Evolutionary conservation across 495 filamentous ascomycete species (phyloP).

Genomic region (Penicillium diatomitis): DNA sequence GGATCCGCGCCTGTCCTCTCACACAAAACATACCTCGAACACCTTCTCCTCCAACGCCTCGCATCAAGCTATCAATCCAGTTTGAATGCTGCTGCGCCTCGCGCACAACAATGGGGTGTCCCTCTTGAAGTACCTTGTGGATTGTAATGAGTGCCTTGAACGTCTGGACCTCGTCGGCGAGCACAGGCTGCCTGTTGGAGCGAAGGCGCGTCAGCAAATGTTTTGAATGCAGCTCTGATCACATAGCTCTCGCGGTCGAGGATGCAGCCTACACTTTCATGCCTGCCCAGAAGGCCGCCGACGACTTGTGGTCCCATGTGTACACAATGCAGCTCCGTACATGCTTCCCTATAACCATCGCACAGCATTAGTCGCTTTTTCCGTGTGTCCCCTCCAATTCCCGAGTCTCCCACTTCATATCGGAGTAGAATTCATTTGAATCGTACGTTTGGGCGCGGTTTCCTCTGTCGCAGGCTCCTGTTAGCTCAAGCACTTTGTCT

Average conservation of each 20-base stretch:
- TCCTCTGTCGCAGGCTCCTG: slow-evolving; percentile 52
- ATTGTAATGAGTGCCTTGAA: slow-evolving; percentile 89
- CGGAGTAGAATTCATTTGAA: not conserved
- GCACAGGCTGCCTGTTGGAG: slow-evolving; percentile 69
- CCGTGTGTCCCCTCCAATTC: no score
- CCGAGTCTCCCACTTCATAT: no score
- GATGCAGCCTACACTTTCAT: slow-evolving; percentile 80
- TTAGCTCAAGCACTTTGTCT: slow-evolving; percentile 17
- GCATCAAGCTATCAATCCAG: slow-evolving; percentile 88
- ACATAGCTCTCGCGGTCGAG: not conserved
- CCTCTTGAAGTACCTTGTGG: slow-evolving; percentile 95
- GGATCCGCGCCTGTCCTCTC: no score
- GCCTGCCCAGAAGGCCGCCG: slow-evolving; percentile 89
- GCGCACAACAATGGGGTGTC: slow-evolving; percentile 75
- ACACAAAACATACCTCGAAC: slow-evolving; percentile 50
- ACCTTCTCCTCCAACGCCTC: slow-evolving; percentile 78
- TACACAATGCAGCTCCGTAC: slow-evolving; percentile 97
- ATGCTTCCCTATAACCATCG: slow-evolving; percentile 65
- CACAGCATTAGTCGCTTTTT: slow-evolving; percentile 4
- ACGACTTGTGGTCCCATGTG: slow-evolving; percentile 99
- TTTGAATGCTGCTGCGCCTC: slow-evolving; percentile 82
- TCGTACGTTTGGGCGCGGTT: slow-evolving; percentile 83
- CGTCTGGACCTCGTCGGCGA: slow-evolving; percentile 91
- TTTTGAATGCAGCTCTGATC: no score
- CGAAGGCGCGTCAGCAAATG: slow-evolving; percentile 3